Conservation (phyloP, 805 yeast genomes). For the Yamadazyma sp. region DNA sequence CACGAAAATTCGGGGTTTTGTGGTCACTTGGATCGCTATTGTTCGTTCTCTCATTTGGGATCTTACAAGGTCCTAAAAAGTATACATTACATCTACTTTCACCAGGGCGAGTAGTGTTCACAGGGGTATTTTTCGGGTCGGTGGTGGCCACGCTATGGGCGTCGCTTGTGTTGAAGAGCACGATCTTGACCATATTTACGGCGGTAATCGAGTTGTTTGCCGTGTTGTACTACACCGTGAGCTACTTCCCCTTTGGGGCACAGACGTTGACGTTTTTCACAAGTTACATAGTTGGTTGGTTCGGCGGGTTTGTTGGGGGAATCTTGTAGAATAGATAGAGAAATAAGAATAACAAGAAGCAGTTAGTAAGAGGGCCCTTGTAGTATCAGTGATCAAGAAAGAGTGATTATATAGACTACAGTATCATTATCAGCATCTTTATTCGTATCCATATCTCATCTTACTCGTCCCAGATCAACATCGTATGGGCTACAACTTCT, state of each 20-base stretch:
- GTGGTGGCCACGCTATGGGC: conserved; percentile 77
- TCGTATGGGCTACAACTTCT: conserved; percentile 14
- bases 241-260: conserved; percentile 96
- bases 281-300: conserved; percentile 42
- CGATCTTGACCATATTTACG: conserved; percentile 73
- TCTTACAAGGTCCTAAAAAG: conserved; percentile 87
- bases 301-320: conserved; percentile 50
- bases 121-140: conserved; percentile 76
- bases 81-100: conserved; percentile 75
- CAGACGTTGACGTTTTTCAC: conserved; percentile 59
- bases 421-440: not conserved
- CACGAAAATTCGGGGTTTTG: conserved; percentile 82
- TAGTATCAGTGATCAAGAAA: too few relatives aligned
- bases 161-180: conserved; percentile 64
- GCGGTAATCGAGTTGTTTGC: conserved; percentile 79
- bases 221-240: conserved; percentile 83
- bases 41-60: conserved; percentile 86
- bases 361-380: too few relatives aligned
- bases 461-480: not conserved
- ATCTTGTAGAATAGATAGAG: too few relatives aligned
- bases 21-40: conserved; percentile 92
- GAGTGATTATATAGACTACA: too few relatives aligned
- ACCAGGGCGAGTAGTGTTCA: conserved; percentile 74
- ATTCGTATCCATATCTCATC: not conserved
- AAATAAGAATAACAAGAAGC: too few relatives aligned